A percentile compares a stretch with the other conserved stretches of the same genome.
Evolutionary conservation across 148 eudicot genomes (phyloP).

Genomic region (Cornus suecica): DNA sequence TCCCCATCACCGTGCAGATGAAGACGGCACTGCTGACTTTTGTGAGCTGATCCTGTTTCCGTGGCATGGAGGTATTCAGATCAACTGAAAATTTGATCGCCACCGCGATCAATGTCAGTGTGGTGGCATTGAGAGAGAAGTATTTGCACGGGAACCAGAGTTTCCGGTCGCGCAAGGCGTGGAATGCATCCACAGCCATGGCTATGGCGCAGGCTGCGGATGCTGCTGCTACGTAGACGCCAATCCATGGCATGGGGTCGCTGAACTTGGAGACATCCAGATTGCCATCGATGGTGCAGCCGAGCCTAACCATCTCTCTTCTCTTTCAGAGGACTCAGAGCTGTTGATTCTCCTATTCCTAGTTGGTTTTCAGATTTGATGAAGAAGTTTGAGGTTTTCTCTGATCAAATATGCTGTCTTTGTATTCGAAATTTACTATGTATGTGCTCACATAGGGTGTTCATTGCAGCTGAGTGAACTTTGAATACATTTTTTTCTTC

Average conservation of each 20-base stretch:
- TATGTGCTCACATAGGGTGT: not conserved
- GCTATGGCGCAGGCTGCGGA: slow-evolving; percentile 39
- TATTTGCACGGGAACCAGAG: slow-evolving; percentile 39
- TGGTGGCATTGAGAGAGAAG: slow-evolving; percentile 50
- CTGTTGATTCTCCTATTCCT: no score
- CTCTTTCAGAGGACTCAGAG: not conserved
- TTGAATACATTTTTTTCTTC: not conserved
- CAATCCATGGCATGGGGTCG: slow-evolving; percentile 51
- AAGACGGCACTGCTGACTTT: slow-evolving; percentile 41
- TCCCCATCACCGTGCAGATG: slow-evolving; percentile 42
- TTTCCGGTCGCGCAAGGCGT: slow-evolving; percentile 32
- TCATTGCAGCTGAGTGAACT: not conserved
- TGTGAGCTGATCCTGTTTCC: slow-evolving; percentile 37
- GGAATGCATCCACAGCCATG: slow-evolving; percentile 40
- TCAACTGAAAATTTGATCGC: slow-evolving; percentile 45
- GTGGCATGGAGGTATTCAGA: slow-evolving; percentile 55
- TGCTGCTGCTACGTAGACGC: slow-evolving; percentile 44
- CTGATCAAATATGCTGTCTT: not conserved
- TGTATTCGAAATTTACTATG: not conserved
- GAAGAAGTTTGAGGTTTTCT: no score
- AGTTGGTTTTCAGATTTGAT: no score
- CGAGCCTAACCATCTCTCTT: slow-evolving; percentile 27
- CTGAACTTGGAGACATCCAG: slow-evolving; percentile 38
- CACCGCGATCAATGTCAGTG: slow-evolving; percentile 35
- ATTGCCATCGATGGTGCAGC: slow-evolving; percentile 34